phyloP scores from a whole-genome alignment of 108 stramenopile species.

The Pseudonitzschia delicatissima region DNA sequence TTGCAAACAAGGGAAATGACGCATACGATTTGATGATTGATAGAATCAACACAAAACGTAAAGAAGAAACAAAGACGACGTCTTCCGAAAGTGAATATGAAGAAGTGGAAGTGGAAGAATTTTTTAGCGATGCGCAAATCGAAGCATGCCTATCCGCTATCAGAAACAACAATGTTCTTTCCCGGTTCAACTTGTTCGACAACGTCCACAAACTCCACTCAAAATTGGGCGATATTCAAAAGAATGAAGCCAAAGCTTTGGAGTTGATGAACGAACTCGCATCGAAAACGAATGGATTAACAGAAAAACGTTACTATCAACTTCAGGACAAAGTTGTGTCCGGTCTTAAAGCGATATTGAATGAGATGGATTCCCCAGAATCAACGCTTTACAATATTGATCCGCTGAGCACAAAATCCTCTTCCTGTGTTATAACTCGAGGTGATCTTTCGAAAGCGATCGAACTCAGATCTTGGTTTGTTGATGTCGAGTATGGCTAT shows the following conservation, averaged over 20 bases:
- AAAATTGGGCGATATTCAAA: slow-evolving; percentile 43
- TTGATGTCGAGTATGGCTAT: slow-evolving; percentile 55
- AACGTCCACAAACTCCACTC: slow-evolving; percentile 26
- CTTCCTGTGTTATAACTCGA: slow-evolving; percentile 33
- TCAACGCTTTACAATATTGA: slow-evolving; percentile 44
- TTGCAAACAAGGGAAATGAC: slow-evolving; percentile 6
- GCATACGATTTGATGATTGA: slow-evolving; percentile 5
- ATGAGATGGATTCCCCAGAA: slow-evolving; percentile 3
- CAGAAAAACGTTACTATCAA: background rate
- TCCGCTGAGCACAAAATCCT: slow-evolving; percentile 37
- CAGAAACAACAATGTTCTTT: slow-evolving; percentile 27
- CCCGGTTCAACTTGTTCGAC: slow-evolving; percentile 37
- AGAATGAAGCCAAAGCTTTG: background rate
- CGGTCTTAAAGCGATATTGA: slow-evolving; percentile 35
- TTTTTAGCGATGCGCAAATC: slow-evolving; percentile 37
- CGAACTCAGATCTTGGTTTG: slow-evolving; percentile 48
- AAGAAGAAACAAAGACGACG: background rate
- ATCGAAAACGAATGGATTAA: background rate
- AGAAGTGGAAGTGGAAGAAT: slow-evolving; percentile 3
- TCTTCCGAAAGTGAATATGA: slow-evolving; percentile 7
- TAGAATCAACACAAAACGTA: background rate
- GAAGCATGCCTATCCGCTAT: slow-evolving; percentile 31
- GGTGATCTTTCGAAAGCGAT: slow-evolving; percentile 53
- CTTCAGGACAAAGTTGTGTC: slow-evolving; percentile 38
- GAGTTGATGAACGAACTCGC: slow-evolving; percentile 3